These are phyloP conservation scores for Raddia guianensis DNA, from an alignment of 176 grass and related monocot genomes.

Conservation along the genomic window DNA sequence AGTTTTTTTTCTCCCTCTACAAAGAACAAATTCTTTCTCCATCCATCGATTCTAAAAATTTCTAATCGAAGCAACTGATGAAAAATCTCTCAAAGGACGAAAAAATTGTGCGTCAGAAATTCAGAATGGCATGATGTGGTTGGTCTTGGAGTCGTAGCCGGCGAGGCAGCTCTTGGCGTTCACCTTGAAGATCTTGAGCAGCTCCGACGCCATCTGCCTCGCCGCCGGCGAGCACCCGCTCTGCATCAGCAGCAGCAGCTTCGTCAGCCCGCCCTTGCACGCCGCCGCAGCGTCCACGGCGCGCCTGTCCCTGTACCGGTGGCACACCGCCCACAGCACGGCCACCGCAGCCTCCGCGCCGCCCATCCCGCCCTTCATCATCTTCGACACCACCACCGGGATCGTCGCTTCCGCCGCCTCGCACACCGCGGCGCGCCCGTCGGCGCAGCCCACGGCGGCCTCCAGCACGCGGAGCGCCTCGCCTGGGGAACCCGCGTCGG, in stretches of 20 bases:
- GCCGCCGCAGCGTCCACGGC: slow-evolving; percentile 56
- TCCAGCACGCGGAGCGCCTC: slow-evolving; percentile 59
- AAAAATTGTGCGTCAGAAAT: slow-evolving; percentile 22
- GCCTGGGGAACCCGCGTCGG: slow-evolving; percentile 7
- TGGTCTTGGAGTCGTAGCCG: slow-evolving; percentile 80
- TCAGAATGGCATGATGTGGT: slow-evolving; percentile 89
- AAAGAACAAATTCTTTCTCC: slow-evolving; percentile 23
- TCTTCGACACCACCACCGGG: slow-evolving; percentile 46
- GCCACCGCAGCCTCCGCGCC: slow-evolving; percentile 75
- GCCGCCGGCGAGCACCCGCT: slow-evolving; percentile 64
- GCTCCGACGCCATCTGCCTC: slow-evolving; percentile 66
- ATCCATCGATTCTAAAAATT: slow-evolving; percentile 9
- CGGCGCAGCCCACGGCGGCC: slow-evolving; percentile 49
- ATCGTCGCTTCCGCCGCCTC: slow-evolving; percentile 42
- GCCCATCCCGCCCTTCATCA: slow-evolving; percentile 66
- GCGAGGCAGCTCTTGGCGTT: slow-evolving; percentile 73
- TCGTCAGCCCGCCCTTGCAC: slow-evolving; percentile 55
- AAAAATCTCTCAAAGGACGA: not conserved
- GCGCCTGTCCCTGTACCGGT: slow-evolving; percentile 60
- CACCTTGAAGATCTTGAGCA: slow-evolving; percentile 78
- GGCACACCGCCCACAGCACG: slow-evolving; percentile 79
- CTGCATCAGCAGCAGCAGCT: slow-evolving; percentile 80
- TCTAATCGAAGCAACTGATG: slow-evolving; percentile 39
- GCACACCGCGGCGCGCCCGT: slow-evolving; percentile 73
- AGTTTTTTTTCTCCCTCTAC: not conserved